Evolutionary conservation across 805 yeast species (phyloP).

Genomic region (Lipomyces kockii): DNA sequence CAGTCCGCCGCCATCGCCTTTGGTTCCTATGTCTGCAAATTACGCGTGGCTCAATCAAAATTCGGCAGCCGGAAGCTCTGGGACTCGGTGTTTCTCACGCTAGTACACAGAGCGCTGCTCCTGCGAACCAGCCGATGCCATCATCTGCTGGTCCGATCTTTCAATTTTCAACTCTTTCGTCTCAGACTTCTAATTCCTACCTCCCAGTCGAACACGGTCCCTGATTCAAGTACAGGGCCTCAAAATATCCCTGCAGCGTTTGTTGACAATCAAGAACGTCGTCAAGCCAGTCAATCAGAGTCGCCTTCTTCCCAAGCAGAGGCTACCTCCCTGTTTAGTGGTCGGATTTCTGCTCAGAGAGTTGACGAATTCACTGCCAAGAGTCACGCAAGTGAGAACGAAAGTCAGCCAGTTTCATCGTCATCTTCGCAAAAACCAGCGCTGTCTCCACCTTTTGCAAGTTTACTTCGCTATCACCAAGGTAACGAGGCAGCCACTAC

Average conservation of each 20-base stretch:
- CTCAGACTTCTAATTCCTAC: background rate
- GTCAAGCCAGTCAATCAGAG: background rate
- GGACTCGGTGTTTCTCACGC: background rate
- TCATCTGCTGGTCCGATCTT: background rate
- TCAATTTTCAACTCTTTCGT: background rate
- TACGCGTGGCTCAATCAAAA: background rate
- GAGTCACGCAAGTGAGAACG: background rate
- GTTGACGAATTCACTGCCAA: background rate
- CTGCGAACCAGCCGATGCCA: background rate
- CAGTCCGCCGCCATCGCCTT: background rate
- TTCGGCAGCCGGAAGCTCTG: background rate
- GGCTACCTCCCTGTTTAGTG: background rate
- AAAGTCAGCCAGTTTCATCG: background rate
- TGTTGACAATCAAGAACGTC: background rate
- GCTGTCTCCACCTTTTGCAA: background rate
- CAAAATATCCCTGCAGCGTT: background rate
- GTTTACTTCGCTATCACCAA: background rate
- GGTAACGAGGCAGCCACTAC: background rate
- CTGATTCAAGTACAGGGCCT: background rate
- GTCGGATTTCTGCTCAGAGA: background rate
- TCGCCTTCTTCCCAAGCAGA: background rate
- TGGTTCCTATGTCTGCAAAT: background rate
- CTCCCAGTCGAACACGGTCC: background rate
- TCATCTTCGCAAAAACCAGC: background rate
- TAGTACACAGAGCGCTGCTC: too few relatives aligned